Evolutionary conservation across 169 alveolate species (phyloP), one percentile per base, ranked within the genome.

Genomic region (Plasmodium fragile): DNA sequence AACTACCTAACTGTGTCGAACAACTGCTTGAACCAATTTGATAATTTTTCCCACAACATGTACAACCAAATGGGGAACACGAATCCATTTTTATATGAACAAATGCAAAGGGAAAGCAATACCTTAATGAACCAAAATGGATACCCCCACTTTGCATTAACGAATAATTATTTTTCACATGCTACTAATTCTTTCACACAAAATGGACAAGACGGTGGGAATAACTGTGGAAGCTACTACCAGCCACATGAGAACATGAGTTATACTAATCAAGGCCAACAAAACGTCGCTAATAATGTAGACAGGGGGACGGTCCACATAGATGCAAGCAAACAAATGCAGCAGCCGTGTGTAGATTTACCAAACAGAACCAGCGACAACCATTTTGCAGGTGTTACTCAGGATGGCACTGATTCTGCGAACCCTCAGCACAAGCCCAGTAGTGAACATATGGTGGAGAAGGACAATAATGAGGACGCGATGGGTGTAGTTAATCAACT

Each of bases 21-120:
- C 81, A 82, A 32, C 10, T 81, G 10, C 28, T 16, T 36, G 39
- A 82, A 82, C 41, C 5, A 0, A 39, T 45, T 41, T 72, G 73
- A 85, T 13, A 18, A 75, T 34, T 32, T 32, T 39, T 34, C 65
- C 11, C 59, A 85, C 32, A 73, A 30, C 28, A n/a, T 85, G 4
- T 85, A 75, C 53, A 75, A 77, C 34, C 65, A 72, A 13, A 34
- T 55, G 70, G 69, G 18, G 28, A 65, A 65, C 5, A 25, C 75
- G 6, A 18, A 85, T 25, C 39, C 85, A 7, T 36, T 52, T 34
- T 22, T 77, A 72, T 32, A 16, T 69, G 80, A 85, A 73, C 69
- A 85, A 22, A 52, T n/a, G 36, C 45, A 73, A 85, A 85, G 34
- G 7, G 93, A 39, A 72, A 75, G 78, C 25, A 84, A 41, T 52